These are phyloP conservation scores for Blastobotrys indianensis DNA, from an alignment of 1,139 yeast species.

Conservation along the genomic window DNA sequence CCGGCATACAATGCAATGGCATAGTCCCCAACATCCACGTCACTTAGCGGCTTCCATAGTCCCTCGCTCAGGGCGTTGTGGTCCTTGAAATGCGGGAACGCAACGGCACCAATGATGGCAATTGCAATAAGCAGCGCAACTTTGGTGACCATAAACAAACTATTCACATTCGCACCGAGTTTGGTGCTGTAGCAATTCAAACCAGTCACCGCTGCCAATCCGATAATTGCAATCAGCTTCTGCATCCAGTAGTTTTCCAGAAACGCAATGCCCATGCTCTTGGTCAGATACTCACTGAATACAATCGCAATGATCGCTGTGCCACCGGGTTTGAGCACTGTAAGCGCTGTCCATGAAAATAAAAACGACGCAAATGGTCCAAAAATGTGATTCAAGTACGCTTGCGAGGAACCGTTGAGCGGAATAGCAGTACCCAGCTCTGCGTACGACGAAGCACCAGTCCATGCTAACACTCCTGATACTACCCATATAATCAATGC, in stretches of 20 bases:
- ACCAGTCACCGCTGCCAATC: slow-evolving; percentile 27
- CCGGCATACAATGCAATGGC: slow-evolving; percentile 40
- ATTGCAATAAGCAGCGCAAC: slow-evolving; percentile 31
- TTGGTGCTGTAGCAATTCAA: slow-evolving; percentile 32
- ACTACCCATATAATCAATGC: slow-evolving; percentile 37
- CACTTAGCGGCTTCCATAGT: slow-evolving; percentile 21
- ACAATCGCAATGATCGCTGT: slow-evolving; percentile 40
- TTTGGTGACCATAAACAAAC: slow-evolving; percentile 34
- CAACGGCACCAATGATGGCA: slow-evolving; percentile 32
- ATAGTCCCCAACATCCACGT: slow-evolving; percentile 27
- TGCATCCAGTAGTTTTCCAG: slow-evolving; percentile 28
- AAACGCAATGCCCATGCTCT: slow-evolving; percentile 16
- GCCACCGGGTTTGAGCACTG: slow-evolving; percentile 38
- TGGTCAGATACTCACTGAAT: slow-evolving; percentile 36
- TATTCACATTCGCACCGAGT: slow-evolving; percentile 35
- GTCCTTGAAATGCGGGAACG: slow-evolving; percentile 21
- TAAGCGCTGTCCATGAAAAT: slow-evolving; percentile 38
- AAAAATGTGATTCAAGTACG: slow-evolving; percentile 36
- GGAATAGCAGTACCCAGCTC: slow-evolving; percentile 40
- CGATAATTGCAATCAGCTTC: slow-evolving; percentile 32
- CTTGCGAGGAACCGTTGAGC: slow-evolving; percentile 39
- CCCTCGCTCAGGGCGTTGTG: slow-evolving; percentile 28
- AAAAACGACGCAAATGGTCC: slow-evolving; percentile 37
- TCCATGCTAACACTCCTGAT: slow-evolving; percentile 41
- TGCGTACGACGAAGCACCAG: slow-evolving; percentile 41